Base-by-base conservation (phyloP, 805 yeast species). In the Sugiyamaella marilandica region DNA sequence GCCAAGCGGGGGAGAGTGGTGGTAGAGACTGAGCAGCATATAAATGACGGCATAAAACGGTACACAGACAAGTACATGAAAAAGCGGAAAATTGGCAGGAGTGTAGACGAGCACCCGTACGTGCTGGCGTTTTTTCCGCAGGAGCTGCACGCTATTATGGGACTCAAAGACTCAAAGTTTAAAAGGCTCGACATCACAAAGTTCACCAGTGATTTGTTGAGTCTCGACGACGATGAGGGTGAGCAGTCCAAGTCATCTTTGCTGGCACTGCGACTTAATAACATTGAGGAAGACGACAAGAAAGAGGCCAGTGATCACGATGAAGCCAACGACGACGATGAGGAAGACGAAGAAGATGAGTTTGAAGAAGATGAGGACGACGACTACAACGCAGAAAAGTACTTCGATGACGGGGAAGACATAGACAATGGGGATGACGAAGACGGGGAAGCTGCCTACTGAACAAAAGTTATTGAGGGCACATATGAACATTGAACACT, bases 61-160 rank as follows among this genome's bases (percentile, higher is more conserved):
- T 88, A 88, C 65, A 82, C 95, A 2, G 97, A 91, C 67, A 76
- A 75, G 65, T 91, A 87, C 68, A 73, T 84, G 58, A 84, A 84
- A 65, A 82, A 81, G 60, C 78, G 87, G 52, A 81, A 79, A 62
- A 78, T 84, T 13, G 88, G 89, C 1, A 77, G 84, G 49, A 82
- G 91, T 1, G 78, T 85, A 8, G 85, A 83, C 55, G 90, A 85
- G 50, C 90, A 86, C 69, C 95, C 95, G 1, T 87, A 83, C 65
- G 53, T 52, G 10, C 62, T 81, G 8, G 81, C 79, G 51, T 76
- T 87, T 57, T 85, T 89, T 64, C 97, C 97, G 0, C 76, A 74
- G 14, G 97, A 91, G 65, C 71, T 91, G 51, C 83, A 84, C 59
- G 70, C 76, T 16, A 86, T 83, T 7, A 83, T 88, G 83, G 87